phyloP scores from a whole-genome alignment of 495 filamentous ascomycete genomes.

The Annulohypoxylon stygium region DNA sequence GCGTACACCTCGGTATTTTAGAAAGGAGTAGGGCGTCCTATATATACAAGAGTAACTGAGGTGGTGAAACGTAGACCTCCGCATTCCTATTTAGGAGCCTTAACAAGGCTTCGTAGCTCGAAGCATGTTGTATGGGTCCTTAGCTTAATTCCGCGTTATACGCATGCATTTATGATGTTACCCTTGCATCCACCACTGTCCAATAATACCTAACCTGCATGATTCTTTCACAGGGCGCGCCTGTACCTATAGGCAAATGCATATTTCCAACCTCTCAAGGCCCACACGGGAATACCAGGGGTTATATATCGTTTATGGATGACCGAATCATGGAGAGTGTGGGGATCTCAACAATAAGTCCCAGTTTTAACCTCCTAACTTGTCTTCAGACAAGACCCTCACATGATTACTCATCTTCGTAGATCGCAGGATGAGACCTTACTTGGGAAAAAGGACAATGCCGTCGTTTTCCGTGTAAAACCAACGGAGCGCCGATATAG shows the following conservation, averaged over 20 bases:
- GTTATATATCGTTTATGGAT: neutral
- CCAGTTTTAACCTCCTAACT: neutral
- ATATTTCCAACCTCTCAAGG: neutral
- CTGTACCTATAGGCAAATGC: neutral
- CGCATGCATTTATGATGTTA: neutral
- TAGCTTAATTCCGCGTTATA: neutral
- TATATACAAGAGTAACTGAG: neutral
- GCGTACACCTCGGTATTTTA: neutral
- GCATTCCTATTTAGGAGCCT: neutral
- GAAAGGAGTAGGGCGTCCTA: neutral
- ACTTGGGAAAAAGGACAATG: neutral
- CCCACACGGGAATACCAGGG: neutral
- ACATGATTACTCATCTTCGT: neutral
- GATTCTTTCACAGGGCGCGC: neutral
- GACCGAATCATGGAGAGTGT: neutral
- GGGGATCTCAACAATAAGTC: neutral
- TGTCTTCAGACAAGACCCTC: neutral
- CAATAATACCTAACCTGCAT: neutral
- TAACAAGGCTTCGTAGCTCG: neutral
- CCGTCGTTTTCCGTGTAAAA: neutral
- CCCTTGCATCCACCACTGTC: neutral
- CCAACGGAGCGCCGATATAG: neutral
- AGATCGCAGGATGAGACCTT: neutral
- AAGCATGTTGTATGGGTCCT: conserved; percentile 1
- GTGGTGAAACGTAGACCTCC: neutral